These are phyloP conservation scores for Barnettozyma botsteinii DNA, from an alignment of 805 yeast species.

Conservation along the genomic window DNA sequence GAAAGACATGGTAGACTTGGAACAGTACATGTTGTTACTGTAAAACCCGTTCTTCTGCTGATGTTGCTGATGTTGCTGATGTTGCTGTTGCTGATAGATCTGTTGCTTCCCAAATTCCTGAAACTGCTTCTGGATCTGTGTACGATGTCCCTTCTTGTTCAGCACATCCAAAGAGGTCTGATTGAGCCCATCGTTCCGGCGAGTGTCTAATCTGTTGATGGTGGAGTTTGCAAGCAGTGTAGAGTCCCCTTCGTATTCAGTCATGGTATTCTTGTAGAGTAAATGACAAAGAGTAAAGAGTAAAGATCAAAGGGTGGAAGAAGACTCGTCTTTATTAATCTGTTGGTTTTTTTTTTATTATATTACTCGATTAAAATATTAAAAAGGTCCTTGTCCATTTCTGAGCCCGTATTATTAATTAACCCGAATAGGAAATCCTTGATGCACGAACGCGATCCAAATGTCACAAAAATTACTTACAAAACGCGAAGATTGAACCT, in stretches of 20 bases:
- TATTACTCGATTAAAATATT: too few species aligned
- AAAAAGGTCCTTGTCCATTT: background rate
- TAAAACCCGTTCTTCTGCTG: conserved; percentile 1
- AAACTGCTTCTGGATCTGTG: conserved; percentile 9
- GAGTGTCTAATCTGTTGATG: conserved; percentile 15
- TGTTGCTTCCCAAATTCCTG: conserved; percentile 22
- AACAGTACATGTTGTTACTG: background rate
- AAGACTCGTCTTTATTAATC: too few species aligned
- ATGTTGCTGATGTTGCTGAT: conserved; percentile 1
- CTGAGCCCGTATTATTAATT: background rate
- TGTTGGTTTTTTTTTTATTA: too few species aligned
- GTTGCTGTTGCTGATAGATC: conserved; percentile 16
- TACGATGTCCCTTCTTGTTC: conserved; percentile 21
- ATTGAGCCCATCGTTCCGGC: conserved; percentile 21
- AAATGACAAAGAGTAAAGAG: background rate
- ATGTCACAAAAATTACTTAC: too few species aligned
- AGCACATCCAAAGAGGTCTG: conserved; percentile 22
- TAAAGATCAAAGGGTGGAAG: too few species aligned
- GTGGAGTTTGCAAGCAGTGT: conserved; percentile 1
- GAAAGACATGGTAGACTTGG: conserved; percentile 6
- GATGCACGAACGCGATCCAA: too few species aligned
- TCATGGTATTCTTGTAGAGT: background rate
- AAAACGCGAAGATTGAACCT: too few species aligned
- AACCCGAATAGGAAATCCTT: background rate
- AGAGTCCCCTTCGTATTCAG: background rate